These are phyloP conservation scores for Aspergillus ellipticus DNA, from an alignment of 495 filamentous ascomycete species.

Conservation along the genomic window DNA sequence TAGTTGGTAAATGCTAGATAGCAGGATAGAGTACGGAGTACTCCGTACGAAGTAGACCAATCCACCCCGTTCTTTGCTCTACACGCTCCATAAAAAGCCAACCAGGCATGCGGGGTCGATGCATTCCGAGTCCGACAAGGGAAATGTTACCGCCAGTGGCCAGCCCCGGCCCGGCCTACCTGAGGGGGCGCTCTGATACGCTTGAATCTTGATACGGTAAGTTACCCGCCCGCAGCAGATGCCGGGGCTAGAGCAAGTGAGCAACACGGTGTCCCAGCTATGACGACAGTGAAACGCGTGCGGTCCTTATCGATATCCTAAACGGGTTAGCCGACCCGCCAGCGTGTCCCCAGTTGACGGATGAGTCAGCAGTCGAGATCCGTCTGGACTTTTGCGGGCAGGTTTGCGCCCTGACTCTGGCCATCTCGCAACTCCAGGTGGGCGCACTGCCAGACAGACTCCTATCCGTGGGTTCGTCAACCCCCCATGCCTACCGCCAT, in stretches of 20 bases:
- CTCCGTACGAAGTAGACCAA: too few relatives aligned
- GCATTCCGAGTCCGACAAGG: too few relatives aligned
- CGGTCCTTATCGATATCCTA: conserved; percentile 16
- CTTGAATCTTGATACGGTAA: too few relatives aligned
- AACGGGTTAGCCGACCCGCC: conserved; percentile 14
- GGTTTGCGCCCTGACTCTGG: conserved; percentile 2
- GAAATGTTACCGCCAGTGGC: too few relatives aligned
- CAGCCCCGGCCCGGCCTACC: too few relatives aligned
- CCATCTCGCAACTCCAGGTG: neutral
- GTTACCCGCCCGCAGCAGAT: neutral
- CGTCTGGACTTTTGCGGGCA: conserved; percentile 22
- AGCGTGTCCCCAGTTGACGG: conserved; percentile 11
- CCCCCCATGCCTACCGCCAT: conserved; percentile 19
- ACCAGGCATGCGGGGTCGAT: too few relatives aligned
- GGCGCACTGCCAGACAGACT: neutral
- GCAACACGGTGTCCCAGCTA: conserved; percentile 1
- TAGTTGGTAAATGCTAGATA: too few relatives aligned
- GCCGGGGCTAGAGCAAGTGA: neutral
- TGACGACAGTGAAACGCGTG: conserved; percentile 16
- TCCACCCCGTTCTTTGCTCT: too few relatives aligned
- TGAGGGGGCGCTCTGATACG: too few relatives aligned
- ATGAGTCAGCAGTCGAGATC: conserved; percentile 31
- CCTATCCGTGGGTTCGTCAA: conserved; percentile 1
- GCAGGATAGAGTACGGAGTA: too few relatives aligned
- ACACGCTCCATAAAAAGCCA: too few relatives aligned